Evolutionary conservation across 2,329 filamentous ascomycete genomes (phyloP).

Genomic region (Xylaria sp.): DNA sequence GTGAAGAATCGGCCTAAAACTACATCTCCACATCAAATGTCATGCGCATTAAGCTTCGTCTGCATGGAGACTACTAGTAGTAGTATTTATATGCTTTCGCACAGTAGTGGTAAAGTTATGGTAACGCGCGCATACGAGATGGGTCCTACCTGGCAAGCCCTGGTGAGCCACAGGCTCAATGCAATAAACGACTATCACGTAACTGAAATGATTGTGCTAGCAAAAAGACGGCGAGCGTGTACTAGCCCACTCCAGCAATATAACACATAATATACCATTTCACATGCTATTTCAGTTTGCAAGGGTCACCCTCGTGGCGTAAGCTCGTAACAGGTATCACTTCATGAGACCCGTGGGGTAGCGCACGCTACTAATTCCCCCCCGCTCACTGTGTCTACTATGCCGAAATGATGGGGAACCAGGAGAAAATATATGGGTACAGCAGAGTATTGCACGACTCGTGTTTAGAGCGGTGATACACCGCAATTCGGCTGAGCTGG

Average conservation of each 20-base stretch:
- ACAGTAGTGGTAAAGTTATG: neutral
- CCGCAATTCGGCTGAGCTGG: conserved; percentile 1
- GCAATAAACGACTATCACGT: neutral
- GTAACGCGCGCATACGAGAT: neutral
- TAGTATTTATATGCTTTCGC: neutral
- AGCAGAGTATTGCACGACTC: conserved; percentile 9
- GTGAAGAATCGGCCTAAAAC: neutral
- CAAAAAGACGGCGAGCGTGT: neutral
- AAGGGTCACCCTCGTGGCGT: neutral
- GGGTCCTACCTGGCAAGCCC: no score
- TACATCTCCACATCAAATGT: neutral
- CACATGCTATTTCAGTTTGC: neutral
- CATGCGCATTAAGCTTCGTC: neutral
- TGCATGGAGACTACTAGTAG: neutral
- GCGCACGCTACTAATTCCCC: neutral
- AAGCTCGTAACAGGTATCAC: neutral
- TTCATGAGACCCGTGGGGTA: conserved; percentile 23
- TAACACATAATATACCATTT: neutral
- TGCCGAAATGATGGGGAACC: neutral
- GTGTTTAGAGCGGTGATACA: conserved; percentile 2
- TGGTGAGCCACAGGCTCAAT: neutral
- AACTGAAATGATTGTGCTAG: neutral
- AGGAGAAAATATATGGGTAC: conserved; percentile 17
- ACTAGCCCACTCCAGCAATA: neutral
- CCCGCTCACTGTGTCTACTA: neutral